phyloP scores from a whole-genome alignment of 1,139 yeast species.

The Taiozyma onychis region DNA sequence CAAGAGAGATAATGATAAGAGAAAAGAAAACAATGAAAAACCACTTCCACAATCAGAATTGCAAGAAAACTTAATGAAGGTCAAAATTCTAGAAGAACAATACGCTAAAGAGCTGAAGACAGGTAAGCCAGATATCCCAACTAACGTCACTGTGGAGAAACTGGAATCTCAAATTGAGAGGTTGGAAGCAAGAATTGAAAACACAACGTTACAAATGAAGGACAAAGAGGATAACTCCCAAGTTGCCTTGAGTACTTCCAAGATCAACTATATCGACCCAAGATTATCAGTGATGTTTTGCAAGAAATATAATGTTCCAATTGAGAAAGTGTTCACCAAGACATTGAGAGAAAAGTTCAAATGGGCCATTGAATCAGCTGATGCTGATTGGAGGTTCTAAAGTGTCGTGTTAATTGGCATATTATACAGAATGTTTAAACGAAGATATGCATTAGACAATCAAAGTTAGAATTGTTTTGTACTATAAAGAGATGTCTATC shows the following conservation, averaged over 20 bases:
- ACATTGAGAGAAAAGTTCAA: conserved; percentile 87
- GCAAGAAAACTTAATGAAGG: conserved; percentile 52
- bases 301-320: conserved; percentile 81
- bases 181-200: conserved; percentile 64
- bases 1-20: conserved; percentile 72
- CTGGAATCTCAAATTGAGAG: conserved; percentile 67
- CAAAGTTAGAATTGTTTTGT: neutral
- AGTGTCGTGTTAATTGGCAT: neutral
- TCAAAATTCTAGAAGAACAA: conserved; percentile 49
- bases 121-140: conserved; percentile 51
- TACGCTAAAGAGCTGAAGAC: conserved; percentile 56
- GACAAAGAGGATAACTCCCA: conserved; percentile 94
- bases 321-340: conserved; percentile 87
- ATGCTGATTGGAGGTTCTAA: conserved; percentile 79
- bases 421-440: too few species aligned
- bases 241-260: conserved; percentile 89
- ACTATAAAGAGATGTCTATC: neutral
- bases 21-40: conserved; percentile 50
- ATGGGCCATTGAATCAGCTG: conserved; percentile 94
- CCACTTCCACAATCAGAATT: conserved; percentile 49
- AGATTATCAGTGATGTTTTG: conserved; percentile 86
- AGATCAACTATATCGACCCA: conserved; percentile 94
- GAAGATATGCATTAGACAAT: neutral
- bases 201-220: conserved; percentile 67
- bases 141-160: conserved; percentile 58